Base-by-base conservation (phyloP, 1,284 basidiomycete genomes). In the Mycosarcoma mackinlayi region DNA sequence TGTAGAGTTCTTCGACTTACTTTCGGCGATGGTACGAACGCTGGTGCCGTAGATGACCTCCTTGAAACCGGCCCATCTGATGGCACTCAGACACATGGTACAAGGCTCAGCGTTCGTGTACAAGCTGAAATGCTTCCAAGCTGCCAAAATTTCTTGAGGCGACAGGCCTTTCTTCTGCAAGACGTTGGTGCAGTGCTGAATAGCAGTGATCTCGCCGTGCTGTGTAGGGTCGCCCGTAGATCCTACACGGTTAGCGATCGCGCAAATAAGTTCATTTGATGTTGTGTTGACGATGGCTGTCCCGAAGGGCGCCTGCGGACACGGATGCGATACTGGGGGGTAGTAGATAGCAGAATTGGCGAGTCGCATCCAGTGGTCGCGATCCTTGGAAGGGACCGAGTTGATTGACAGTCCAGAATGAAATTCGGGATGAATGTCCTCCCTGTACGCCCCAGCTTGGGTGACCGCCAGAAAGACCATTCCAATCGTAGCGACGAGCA, bases 21-120 rank as follows among this genome's bases (percentile, higher is more conserved):
- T 52, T 21, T 63, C 55, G 30, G 75, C 63, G 40, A 78, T 70
- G 9, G 62, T 72, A 16, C 73, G 48, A 33, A 78, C 73, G 25
- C 66, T 69, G 6, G 68, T 75, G 6, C 64, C 75, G 48, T 77
- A 78, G 16, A 77, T 60, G 10, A 77, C 74, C 40, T 78, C 76
- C 10, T 65, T 63, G 47, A 77, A 68, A 1, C 75, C 76, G 1
- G 75, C 65, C 73, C 75, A 77, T 13, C 76, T 38, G 8, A 78
- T 63, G 1, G 76, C 76, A 13, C 60, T 65, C 11, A 75, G 40
- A 27, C 76, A 78, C 76, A 78, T 78, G 0, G 76, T 57, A 28
- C 76, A 78, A 0, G 76, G 76, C 44, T 78, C 74, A 4, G 73
- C 74, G 7, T 71, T 74, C 0, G 74, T 72, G 30, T 66, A 77